phyloP scores from a whole-genome alignment of 305 asterid species.

The Lippia alba region DNA sequence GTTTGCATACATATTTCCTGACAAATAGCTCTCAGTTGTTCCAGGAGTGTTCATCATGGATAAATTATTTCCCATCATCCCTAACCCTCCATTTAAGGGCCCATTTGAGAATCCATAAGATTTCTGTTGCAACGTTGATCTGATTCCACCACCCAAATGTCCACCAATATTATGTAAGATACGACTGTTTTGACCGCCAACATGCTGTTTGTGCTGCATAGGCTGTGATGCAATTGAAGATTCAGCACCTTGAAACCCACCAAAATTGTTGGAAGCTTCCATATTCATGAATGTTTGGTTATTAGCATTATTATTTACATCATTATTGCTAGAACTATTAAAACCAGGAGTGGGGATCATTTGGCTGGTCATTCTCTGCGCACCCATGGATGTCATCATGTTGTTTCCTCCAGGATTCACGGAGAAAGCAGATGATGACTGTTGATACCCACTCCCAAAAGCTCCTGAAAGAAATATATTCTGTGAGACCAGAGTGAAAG shows the following conservation, averaged over 20 bases:
- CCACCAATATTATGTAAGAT: conserved; percentile 86
- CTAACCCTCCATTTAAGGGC: conserved; percentile 69
- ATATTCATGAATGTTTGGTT: conserved; percentile 65
- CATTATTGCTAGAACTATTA: conserved; percentile 56
- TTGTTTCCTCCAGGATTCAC: conserved; percentile 69
- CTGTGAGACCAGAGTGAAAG: conserved; percentile 36
- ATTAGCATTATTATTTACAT: conserved; percentile 48
- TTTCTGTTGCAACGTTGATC: conserved; percentile 87
- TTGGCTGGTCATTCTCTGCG: conserved; percentile 82
- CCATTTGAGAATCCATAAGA: conserved; percentile 83
- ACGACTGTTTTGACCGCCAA: conserved; percentile 88
- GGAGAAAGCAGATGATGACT: conserved; percentile 68
- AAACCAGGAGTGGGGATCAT: conserved; percentile 99
- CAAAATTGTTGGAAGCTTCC: conserved; percentile 63
- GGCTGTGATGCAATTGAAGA: conserved; percentile 69
- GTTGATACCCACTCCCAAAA: conserved; percentile 70
- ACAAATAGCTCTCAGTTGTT: conserved; percentile 62
- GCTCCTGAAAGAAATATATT: conserved; percentile 59
- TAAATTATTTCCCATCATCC: conserved; percentile 67
- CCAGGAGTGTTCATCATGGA: conserved; percentile 67
- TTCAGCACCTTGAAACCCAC: conserved; percentile 66
- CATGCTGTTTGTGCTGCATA: conserved; percentile 80
- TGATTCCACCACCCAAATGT: conserved; percentile 80
- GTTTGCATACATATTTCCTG: conserved; percentile 63
- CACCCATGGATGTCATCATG: conserved; percentile 68